These are phyloP conservation scores for Crotalaria pallida DNA, from an alignment of 306 rosid species.

Conservation along the genomic window DNA sequence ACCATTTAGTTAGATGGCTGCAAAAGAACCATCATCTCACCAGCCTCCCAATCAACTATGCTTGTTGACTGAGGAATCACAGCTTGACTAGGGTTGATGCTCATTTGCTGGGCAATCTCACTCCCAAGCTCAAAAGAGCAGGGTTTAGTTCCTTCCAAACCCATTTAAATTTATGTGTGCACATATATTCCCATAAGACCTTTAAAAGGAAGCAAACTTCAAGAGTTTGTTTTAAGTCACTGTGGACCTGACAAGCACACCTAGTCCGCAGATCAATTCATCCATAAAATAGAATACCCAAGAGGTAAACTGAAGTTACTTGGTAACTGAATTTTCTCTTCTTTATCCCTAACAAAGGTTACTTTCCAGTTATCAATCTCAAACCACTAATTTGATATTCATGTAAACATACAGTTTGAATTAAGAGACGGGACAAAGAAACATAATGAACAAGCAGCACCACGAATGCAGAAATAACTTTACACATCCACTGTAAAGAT, in stretches of 20 bases:
- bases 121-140: neutral
- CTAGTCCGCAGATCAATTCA: neutral
- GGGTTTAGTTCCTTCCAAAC: neutral
- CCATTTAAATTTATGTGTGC: neutral
- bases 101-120: constrained; percentile 1
- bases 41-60: neutral
- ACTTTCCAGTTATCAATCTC: neutral
- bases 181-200: neutral
- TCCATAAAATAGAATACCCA: constrained; percentile 2
- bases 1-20: neutral
- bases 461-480: neutral
- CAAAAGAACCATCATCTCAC: neutral
- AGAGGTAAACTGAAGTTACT: neutral
- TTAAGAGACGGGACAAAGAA: neutral
- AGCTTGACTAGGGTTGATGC: constrained; percentile 12
- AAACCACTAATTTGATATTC: constrained; percentile 3
- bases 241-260: constrained; percentile 7
- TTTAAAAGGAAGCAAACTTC: neutral
- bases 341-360: neutral
- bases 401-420: constrained; percentile 11
- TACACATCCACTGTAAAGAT: constrained; percentile 1
- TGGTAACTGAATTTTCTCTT: neutral
- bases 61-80: constrained; percentile 9
- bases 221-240: neutral
- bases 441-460: constrained; percentile 1